These are phyloP conservation scores for Neopestalotiopsis sp. DNA, from an alignment of 2,329 filamentous ascomycete species.

Conservation along the genomic window DNA sequence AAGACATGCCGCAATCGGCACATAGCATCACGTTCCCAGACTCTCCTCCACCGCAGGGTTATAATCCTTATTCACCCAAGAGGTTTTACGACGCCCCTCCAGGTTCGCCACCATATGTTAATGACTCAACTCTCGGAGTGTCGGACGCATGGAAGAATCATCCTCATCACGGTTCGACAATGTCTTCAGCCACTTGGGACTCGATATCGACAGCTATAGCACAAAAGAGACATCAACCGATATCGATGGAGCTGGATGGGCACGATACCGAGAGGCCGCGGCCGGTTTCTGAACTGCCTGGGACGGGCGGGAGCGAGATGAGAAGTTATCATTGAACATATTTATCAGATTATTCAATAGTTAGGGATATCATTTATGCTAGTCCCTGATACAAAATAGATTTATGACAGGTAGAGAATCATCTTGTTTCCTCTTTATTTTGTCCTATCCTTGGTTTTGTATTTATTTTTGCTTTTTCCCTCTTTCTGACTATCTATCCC, in stretches of 20 bases:
- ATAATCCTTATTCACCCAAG: neutral
- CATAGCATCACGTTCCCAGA: neutral
- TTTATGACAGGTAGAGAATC: too few species aligned
- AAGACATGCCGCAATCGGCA: neutral
- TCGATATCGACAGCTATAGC: neutral
- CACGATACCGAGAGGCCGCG: neutral
- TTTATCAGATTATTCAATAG: too few species aligned
- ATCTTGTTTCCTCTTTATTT: too few species aligned
- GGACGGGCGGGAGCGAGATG: neutral
- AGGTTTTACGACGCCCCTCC: neutral
- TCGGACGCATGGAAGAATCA: neutral
- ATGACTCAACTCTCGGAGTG: neutral
- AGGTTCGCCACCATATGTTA: neutral
- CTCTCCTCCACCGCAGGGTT: neutral
- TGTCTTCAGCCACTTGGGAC: neutral
- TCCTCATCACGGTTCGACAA: neutral
- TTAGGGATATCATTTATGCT: too few species aligned
- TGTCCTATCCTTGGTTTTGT: too few species aligned
- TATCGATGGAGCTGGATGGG: constrained; percentile 7
- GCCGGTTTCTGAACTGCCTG: neutral
- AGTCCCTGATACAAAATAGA: too few species aligned
- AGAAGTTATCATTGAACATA: neutral
- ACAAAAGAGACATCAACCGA: neutral
- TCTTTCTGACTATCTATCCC: too few species aligned
- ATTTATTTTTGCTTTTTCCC: too few species aligned